Evolutionary conservation across 148 eudicot species (phyloP).

Genomic region (Polygonum aviculare): DNA sequence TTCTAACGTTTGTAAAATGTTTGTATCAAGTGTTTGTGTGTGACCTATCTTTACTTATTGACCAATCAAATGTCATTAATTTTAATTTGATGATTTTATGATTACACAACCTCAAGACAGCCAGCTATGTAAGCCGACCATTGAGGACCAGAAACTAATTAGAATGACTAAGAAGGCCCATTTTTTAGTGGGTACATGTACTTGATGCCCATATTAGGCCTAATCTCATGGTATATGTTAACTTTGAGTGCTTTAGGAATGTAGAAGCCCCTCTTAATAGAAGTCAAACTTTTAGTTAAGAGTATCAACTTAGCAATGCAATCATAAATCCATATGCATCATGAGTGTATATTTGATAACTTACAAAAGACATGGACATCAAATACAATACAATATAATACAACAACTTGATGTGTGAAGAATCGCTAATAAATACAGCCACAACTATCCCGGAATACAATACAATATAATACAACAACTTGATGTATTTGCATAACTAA

Average conservation of each 20-base stretch:
- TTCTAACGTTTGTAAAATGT: too few relatives aligned
- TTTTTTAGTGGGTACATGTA: too few relatives aligned
- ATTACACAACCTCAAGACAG: too few relatives aligned
- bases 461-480: too few relatives aligned
- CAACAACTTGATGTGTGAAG: background rate
- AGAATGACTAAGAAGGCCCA: background rate
- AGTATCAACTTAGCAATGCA: constrained; percentile 1
- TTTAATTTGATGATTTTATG: too few relatives aligned
- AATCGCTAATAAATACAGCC: background rate
- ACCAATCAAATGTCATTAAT: too few relatives aligned
- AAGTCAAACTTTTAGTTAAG: background rate
- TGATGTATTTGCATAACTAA: background rate
- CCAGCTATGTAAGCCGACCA: too few relatives aligned
- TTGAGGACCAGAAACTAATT: too few relatives aligned
- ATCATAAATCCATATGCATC: background rate
- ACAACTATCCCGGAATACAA: background rate
- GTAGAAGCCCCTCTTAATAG: background rate
- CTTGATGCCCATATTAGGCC: background rate
- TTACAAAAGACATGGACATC: background rate
- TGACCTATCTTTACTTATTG: too few relatives aligned
- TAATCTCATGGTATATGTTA: constrained; percentile 1
- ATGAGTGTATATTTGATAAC: background rate
- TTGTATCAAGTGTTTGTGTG: too few relatives aligned
- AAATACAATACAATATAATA: background rate
- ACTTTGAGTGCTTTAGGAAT: background rate